phyloP scores from a whole-genome alignment of 2,329 filamentous ascomycete genomes.

The Biscogniauxia mediterranea region DNA sequence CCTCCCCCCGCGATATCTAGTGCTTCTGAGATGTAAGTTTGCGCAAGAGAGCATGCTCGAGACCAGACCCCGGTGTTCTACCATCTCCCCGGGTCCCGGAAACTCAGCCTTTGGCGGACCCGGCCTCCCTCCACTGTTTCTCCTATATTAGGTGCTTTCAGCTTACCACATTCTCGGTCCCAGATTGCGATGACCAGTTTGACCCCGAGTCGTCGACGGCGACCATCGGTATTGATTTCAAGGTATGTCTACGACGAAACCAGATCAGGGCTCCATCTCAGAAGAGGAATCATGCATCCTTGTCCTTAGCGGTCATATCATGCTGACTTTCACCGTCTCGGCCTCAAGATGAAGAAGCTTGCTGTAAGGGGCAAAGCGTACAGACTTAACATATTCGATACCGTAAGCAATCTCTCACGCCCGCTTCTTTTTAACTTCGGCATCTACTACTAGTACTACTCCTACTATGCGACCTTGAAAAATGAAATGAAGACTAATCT shows the following conservation, averaged over 20 bases:
- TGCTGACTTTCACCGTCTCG: not conserved
- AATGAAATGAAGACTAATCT: slow-evolving; percentile 4
- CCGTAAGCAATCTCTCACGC: slow-evolving; percentile 32
- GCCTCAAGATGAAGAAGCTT: slow-evolving; percentile 48
- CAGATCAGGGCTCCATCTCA: not conserved
- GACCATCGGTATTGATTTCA: slow-evolving; percentile 58
- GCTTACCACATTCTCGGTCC: slow-evolving; percentile 5
- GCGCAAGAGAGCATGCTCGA: not conserved
- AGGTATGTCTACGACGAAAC: slow-evolving; percentile 34
- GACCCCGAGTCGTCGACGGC: slow-evolving; percentile 53
- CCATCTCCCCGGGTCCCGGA: not conserved
- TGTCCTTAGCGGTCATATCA: not conserved
- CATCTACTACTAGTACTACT: too few relatives aligned
- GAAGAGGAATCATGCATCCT: not conserved
- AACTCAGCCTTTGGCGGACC: not conserved
- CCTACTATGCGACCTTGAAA: not conserved
- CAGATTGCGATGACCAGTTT: slow-evolving; percentile 55
- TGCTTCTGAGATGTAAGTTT: slow-evolving; percentile 45
- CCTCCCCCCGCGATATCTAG: slow-evolving; percentile 29
- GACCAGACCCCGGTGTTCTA: not conserved
- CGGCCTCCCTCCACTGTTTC: not conserved
- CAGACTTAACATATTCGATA: slow-evolving; percentile 52
- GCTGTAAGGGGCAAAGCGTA: slow-evolving; percentile 51
- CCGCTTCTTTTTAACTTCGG: not conserved
- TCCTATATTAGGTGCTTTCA: not conserved